A percentile compares a stretch with the other conserved stretches of the same genome.
Conservation (phyloP, 1,139 yeast genomes). For the Magnusiomyces clavatus region DNA sequence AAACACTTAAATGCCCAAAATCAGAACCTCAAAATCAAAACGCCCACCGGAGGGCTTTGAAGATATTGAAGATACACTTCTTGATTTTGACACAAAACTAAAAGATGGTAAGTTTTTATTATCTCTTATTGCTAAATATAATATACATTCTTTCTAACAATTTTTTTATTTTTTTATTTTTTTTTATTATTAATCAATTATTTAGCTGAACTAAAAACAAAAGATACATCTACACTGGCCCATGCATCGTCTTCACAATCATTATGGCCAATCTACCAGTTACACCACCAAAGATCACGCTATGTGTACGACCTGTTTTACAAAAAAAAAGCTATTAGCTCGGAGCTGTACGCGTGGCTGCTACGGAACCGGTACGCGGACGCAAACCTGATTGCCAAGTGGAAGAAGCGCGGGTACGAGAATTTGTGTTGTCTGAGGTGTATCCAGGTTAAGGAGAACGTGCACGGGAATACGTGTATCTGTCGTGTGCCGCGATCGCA, state of each 20-base stretch:
- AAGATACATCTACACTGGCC: slow-evolving; percentile 16
- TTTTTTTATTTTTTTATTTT: too few relatives aligned
- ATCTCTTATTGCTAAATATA: slow-evolving; percentile 16
- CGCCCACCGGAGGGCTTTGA: slow-evolving; percentile 70
- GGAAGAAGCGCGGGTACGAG: slow-evolving; percentile 90
- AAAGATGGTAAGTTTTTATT: slow-evolving; percentile 44
- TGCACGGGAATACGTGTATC: slow-evolving; percentile 65
- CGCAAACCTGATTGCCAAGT: slow-evolving; percentile 69
- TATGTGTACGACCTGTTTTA: slow-evolving; percentile 71
- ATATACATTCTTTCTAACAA: slow-evolving; percentile 18
- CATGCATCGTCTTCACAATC: slow-evolving; percentile 31
- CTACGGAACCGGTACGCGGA: slow-evolving; percentile 62
- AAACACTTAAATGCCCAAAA: slow-evolving; percentile 33
- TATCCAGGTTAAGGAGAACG: slow-evolving; percentile 56
- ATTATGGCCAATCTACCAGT: slow-evolving; percentile 64
- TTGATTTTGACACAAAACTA: slow-evolving; percentile 51
- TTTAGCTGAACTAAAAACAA: not conserved
- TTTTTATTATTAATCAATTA: not conserved
- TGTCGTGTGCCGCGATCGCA: slow-evolving; percentile 74
- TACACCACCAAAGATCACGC: slow-evolving; percentile 68
- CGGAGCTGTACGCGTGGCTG: slow-evolving; percentile 71
- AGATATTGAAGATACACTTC: slow-evolving; percentile 63
- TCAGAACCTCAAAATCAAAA: slow-evolving; percentile 39
- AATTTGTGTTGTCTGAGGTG: slow-evolving; percentile 78
- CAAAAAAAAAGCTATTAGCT: slow-evolving; percentile 51